Evolutionary conservation across 148 eudicot genomes (phyloP), one percentile per base, ranked within the genome.

Genomic region (Cornus florida): DNA sequence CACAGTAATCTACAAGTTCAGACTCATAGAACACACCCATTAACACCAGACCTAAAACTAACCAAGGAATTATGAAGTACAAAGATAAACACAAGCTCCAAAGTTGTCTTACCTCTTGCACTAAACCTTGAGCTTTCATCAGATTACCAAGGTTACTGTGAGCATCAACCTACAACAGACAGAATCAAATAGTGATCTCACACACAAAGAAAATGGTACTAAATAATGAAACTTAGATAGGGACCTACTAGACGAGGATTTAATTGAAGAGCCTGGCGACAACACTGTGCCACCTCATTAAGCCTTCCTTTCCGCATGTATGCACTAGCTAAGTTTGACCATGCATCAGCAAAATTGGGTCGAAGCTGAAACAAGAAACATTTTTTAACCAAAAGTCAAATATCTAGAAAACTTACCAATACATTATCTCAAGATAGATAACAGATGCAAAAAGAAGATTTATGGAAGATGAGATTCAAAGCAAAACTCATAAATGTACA

Each of bases 281-380:
- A 93, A 82, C 98, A 95, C 75, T 92, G 96, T 35, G 93, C 87
- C 62, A 97, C 98, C 82, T 93, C 98, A 81, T 17, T 87, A 41
- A 88, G 79, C 86, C 93, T 90, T 75, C 98, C 98, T 85, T 93
- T 93, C 79, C 93, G 80, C 97, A 91, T 89, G 82, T 95, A 95
- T 20, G 98, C 94, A 89, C 91, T 92, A 67, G 97, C 97, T 88
- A 95, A 83, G 83, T 95, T 95, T 33, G 98, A 95, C 98, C 98
- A 95, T 59, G 97, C 98, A 87, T 95, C 98, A 53, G 97, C 97
- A 77, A 95, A 95, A 86, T 90, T 93, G 56, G 97, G 98, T 38
- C 97, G 98, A 75, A 92, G 91, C 98, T 95, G 92, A 82, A 86
- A 78, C 50, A 83, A 73, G 75, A 12, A 46, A 24, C 73, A 59